These are phyloP conservation scores for Saturnispora gosingensis DNA, from an alignment of 805 yeast genomes.

Conservation along the genomic window DNA sequence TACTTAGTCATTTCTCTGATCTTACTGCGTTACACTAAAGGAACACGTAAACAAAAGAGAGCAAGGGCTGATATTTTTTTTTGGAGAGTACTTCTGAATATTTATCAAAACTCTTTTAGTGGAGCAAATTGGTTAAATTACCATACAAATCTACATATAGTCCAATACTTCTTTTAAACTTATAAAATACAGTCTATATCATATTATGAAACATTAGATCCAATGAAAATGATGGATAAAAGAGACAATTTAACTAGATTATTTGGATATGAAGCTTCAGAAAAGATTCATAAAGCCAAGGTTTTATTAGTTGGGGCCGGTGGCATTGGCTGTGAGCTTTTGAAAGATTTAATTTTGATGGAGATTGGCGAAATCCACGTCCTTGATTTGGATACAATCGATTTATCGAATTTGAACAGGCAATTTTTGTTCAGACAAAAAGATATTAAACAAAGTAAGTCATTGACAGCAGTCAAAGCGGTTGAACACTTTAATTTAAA, in stretches of 20 bases:
- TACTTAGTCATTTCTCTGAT: constrained; percentile 33
- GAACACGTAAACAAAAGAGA: neutral
- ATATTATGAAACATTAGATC: neutral
- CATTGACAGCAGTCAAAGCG: constrained; percentile 75
- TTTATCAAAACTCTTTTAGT: neutral
- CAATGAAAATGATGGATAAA: neutral
- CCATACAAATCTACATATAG: neutral
- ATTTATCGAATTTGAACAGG: constrained; percentile 82
- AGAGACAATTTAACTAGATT: neutral
- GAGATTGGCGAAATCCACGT: constrained; percentile 84
- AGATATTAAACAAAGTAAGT: constrained; percentile 84
- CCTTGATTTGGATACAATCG: constrained; percentile 94
- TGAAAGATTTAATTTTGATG: constrained; percentile 68
- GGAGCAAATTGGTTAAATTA: neutral
- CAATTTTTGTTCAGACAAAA: constrained; percentile 85
- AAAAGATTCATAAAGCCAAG: constrained; percentile 31
- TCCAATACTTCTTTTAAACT: neutral
- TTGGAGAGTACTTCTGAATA: neutral
- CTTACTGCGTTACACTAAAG: neutral
- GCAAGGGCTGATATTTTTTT: neutral
- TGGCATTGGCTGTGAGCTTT: constrained; percentile 89
- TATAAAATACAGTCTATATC: neutral
- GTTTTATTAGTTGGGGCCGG: constrained; percentile 91
- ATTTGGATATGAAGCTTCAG: constrained; percentile 26
- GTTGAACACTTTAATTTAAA: constrained; percentile 63